These are phyloP conservation scores for Chlamydomonas urium DNA, from an alignment of 139 green algal species.

Conservation along the genomic window DNA sequence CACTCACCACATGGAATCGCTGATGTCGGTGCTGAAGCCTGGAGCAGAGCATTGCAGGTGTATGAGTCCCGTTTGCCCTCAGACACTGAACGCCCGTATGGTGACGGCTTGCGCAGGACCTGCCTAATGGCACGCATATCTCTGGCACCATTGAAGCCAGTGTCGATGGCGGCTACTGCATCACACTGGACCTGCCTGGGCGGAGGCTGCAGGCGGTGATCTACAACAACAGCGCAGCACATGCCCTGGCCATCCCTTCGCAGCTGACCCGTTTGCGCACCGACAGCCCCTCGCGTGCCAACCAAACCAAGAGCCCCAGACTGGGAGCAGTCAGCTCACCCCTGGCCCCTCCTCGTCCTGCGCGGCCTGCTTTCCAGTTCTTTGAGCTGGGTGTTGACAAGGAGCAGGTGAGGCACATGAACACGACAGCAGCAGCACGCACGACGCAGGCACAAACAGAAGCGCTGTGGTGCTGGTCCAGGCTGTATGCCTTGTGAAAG, in stretches of 20 bases:
- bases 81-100: background rate
- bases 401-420: background rate
- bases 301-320: background rate
- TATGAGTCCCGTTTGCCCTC: background rate
- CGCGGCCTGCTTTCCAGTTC: background rate
- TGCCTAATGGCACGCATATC: background rate
- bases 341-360: background rate
- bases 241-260: too few species aligned
- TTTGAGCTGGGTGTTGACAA: background rate
- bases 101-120: too few species aligned
- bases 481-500: too few species aligned
- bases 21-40: too few species aligned
- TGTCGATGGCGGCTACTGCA: background rate
- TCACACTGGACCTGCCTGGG: background rate
- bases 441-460: too few species aligned
- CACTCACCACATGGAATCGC: background rate
- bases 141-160: background rate
- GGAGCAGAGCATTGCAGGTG: too few species aligned
- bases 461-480: too few species aligned
- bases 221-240: background rate
- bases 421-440: too few species aligned
- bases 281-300: background rate
- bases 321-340: too few species aligned
- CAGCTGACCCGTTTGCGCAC: too few species aligned
- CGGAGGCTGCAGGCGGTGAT: background rate